Percentiles rank a stretch among this genome's conserved stretches.
Conservation (phyloP, 371 early-diverging fungal genomes). For the Apophysomyces variabilis region DNA sequence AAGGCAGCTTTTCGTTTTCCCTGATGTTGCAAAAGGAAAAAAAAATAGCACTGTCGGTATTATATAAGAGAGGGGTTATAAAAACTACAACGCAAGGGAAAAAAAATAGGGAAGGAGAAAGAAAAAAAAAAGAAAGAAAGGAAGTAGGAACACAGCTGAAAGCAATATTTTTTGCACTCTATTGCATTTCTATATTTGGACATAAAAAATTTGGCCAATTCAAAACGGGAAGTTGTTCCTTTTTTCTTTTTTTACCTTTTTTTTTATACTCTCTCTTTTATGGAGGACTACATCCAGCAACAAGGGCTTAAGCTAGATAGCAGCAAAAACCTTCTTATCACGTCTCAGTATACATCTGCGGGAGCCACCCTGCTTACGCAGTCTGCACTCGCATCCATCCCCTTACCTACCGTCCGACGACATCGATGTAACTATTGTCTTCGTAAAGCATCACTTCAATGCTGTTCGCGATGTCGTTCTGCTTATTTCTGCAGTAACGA, state of each 20-base stretch:
- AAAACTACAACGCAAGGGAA: neutral
- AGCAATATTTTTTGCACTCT: neutral
- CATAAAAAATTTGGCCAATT: conserved; percentile 5
- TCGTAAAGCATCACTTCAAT: conserved; percentile 42
- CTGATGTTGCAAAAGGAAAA: neutral
- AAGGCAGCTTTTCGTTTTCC: too few species aligned
- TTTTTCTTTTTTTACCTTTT: conserved; percentile 3
- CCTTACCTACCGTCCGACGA: conserved; percentile 44
- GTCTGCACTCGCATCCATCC: conserved; percentile 42
- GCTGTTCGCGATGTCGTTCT: conserved; percentile 51
- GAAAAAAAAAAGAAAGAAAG: neutral
- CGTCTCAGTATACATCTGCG: conserved; percentile 16
- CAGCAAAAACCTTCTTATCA: conserved; percentile 4
- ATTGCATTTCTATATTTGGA: conserved; percentile 1
- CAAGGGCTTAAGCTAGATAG: neutral
- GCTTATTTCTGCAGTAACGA: conserved; percentile 54
- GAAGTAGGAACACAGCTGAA: neutral
- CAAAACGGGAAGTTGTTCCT: neutral
- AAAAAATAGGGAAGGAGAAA: neutral
- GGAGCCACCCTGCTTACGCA: conserved; percentile 37
- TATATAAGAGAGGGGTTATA: neutral
- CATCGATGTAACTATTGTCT: conserved; percentile 52
- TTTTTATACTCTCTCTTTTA: neutral
- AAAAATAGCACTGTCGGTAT: neutral
- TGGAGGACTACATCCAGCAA: neutral